Evolutionary conservation across 108 stramenopile species (phyloP).

Genomic region (Mediolabrus comicus): DNA sequence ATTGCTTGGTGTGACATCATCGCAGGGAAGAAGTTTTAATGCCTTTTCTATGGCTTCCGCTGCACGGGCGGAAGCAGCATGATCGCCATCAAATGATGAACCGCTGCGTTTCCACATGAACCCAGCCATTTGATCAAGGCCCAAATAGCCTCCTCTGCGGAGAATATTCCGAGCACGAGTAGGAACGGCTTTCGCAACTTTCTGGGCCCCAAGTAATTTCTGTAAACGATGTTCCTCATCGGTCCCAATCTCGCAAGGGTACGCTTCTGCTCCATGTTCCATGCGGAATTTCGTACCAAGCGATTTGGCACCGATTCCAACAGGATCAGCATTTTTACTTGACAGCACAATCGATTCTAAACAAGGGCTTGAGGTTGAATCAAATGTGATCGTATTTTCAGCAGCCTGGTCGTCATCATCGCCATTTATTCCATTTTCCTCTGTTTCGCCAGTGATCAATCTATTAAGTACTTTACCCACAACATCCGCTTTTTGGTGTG

Average conservation of each 20-base stretch:
- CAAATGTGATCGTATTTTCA: slow-evolving; percentile 19
- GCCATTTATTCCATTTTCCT: slow-evolving; percentile 34
- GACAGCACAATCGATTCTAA: slow-evolving; percentile 76
- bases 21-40: slow-evolving; percentile 48
- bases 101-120: slow-evolving; percentile 14
- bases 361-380: slow-evolving; percentile 38
- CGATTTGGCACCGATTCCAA: slow-evolving; percentile 80
- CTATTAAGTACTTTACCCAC: slow-evolving; percentile 60
- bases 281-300: slow-evolving; percentile 67
- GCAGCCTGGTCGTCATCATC: slow-evolving; percentile 33
- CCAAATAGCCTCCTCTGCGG: slow-evolving; percentile 64
- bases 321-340: slow-evolving; percentile 53
- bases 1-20: slow-evolving; percentile 49
- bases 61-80: slow-evolving; percentile 13
- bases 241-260: slow-evolving; percentile 58
- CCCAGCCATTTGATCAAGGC: slow-evolving; percentile 26
- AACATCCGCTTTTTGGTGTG: slow-evolving; percentile 48
- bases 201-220: slow-evolving; percentile 49
- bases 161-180: slow-evolving; percentile 56
- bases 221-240: slow-evolving; percentile 65
- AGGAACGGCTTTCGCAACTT: slow-evolving; percentile 60
- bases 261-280: slow-evolving; percentile 62
- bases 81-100: slow-evolving; percentile 19
- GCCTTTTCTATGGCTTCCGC: slow-evolving; percentile 43
- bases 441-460: slow-evolving; percentile 54